Conservation (phyloP, 1,284 basidiomycete species). For the Puccinia sorghi region DNA sequence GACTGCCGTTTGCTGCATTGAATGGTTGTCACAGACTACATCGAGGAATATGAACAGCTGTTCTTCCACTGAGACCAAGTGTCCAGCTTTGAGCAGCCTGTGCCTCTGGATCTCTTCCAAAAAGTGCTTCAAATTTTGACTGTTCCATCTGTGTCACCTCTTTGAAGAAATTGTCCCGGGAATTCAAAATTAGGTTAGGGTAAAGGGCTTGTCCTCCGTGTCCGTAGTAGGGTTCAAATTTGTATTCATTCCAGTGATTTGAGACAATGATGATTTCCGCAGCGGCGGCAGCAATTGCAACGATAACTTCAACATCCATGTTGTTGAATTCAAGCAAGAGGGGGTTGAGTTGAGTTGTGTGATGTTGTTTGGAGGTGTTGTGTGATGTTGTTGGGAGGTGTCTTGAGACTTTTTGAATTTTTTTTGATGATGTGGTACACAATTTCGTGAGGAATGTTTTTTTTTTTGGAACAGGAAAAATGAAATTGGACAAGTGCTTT, state of each 20-base stretch:
- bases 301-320: neutral
- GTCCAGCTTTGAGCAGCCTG: neutral
- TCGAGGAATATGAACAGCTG: constrained; percentile 9
- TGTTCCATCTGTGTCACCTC: neutral
- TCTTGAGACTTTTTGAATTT: too few species aligned
- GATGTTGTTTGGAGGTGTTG: too few species aligned
- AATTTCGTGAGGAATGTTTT: too few species aligned
- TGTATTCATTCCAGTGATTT: neutral
- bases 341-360: too few species aligned
- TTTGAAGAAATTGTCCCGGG: neutral
- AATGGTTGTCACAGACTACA: neutral
- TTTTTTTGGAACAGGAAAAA: too few species aligned
- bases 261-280: neutral
- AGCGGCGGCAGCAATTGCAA: neutral
- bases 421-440: too few species aligned
- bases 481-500: neutral
- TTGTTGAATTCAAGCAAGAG: neutral
- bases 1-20: too few species aligned
- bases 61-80: neutral
- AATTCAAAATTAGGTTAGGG: neutral
- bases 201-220: constrained; percentile 6
- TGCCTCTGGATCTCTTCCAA: neutral
- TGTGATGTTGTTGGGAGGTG: too few species aligned
- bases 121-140: neutral
- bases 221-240: neutral